These are phyloP conservation scores for Alloteropsis semialata DNA, from an alignment of 176 grass and related monocot genomes.

Conservation along the genomic window DNA sequence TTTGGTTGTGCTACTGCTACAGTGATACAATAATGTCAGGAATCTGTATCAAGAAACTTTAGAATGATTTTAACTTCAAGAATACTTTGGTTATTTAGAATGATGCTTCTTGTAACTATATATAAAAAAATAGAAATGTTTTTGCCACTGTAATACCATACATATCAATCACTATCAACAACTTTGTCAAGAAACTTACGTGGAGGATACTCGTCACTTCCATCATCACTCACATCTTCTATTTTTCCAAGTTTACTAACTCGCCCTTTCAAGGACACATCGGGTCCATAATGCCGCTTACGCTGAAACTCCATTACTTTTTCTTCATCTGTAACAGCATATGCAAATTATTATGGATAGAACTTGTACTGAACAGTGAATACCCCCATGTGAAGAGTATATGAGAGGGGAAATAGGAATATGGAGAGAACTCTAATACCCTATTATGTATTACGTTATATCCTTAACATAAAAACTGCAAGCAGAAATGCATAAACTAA, in stretches of 20 bases:
- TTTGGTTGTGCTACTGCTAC: background rate
- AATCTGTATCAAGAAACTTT: slow-evolving; percentile 10
- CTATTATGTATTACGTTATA: background rate
- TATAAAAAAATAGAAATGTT: background rate
- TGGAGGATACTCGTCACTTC: slow-evolving; percentile 57
- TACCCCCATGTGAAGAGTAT: background rate
- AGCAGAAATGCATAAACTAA: background rate
- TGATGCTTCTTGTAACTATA: slow-evolving; percentile 2
- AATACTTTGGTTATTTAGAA: slow-evolving; percentile 12
- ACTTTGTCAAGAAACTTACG: slow-evolving; percentile 45
- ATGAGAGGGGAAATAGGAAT: background rate
- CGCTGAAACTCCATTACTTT: slow-evolving; percentile 57
- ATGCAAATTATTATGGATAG: background rate
- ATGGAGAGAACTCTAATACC: background rate
- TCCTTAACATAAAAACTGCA: background rate
- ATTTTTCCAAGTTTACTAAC: slow-evolving; percentile 68
- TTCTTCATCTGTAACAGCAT: slow-evolving; percentile 64
- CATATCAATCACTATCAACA: background rate
- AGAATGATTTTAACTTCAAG: too few relatives aligned
- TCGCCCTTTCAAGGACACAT: slow-evolving; percentile 69
- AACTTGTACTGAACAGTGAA: background rate
- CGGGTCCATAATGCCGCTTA: slow-evolving; percentile 68
- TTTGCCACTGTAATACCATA: background rate
- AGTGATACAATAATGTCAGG: background rate
- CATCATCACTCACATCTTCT: slow-evolving; percentile 59